phyloP scores from a whole-genome alignment of 306 rosid genomes.

The Dalbergia cultrata region DNA sequence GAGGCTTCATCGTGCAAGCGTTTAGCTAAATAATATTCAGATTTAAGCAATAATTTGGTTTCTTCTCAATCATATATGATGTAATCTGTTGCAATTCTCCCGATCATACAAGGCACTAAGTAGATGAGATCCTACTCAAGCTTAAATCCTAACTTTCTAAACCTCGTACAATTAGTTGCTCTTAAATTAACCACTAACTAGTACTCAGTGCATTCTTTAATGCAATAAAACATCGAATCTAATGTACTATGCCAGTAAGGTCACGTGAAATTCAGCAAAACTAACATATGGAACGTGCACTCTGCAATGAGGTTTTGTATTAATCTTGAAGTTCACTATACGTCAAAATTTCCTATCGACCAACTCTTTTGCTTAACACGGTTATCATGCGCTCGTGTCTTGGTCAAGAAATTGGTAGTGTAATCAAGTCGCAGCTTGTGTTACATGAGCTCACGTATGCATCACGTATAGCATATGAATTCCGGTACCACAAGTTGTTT shows the following conservation, averaged over 20 bases:
- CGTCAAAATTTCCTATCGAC: slow-evolving; percentile 37
- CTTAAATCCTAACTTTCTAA: slow-evolving; percentile 31
- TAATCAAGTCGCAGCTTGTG: slow-evolving; percentile 11
- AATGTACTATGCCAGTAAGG: slow-evolving; percentile 32
- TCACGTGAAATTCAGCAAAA: slow-evolving; percentile 59
- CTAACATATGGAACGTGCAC: slow-evolving; percentile 45
- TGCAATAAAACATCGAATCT: slow-evolving; percentile 48
- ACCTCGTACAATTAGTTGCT: slow-evolving; percentile 55
- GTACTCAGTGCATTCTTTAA: slow-evolving; percentile 16
- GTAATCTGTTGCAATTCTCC: background rate
- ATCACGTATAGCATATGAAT: background rate
- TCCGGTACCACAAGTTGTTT: slow-evolving; percentile 4
- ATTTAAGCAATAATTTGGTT: slow-evolving; percentile 37
- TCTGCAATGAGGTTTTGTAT: slow-evolving; percentile 36
- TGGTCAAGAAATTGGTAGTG: slow-evolving; percentile 14
- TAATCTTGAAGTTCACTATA: slow-evolving; percentile 45
- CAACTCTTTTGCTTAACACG: slow-evolving; percentile 27
- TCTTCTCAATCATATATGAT: slow-evolving; percentile 24
- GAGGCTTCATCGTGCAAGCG: slow-evolving; percentile 41
- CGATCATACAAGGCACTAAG: slow-evolving; percentile 4
- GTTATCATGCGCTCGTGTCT: slow-evolving; percentile 6
- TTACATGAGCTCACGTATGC: slow-evolving; percentile 13
- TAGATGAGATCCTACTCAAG: slow-evolving; percentile 9
- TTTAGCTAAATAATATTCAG: slow-evolving; percentile 32
- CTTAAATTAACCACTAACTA: slow-evolving; percentile 49